Percentiles rank a stretch among this genome's conserved stretches.
These are phyloP conservation scores for Uronychia setigera DNA, from an alignment of 73 alveolate species.

Conservation along the genomic window DNA sequence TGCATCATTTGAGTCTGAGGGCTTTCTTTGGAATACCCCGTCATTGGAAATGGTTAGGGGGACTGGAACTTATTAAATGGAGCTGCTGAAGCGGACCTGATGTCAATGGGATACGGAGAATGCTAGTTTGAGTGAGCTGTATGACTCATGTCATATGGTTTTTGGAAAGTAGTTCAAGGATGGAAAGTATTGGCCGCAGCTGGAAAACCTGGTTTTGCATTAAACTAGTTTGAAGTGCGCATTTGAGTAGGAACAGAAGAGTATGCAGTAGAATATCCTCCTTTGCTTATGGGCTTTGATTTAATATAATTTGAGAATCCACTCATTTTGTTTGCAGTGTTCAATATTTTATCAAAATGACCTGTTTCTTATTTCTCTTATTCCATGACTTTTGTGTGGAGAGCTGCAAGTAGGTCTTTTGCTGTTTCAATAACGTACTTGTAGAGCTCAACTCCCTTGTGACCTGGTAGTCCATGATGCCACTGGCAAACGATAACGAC, in stretches of 20 bases:
- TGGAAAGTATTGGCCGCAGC: neutral
- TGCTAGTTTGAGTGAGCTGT: neutral
- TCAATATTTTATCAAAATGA: neutral
- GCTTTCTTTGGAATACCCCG: neutral
- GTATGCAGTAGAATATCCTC: neutral
- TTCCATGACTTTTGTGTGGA: slow-evolving; percentile 32
- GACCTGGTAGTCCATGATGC: slow-evolving; percentile 18
- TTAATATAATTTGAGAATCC: no score
- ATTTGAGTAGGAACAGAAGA: neutral
- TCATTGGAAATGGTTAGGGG: neutral
- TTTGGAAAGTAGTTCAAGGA: neutral
- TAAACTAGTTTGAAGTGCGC: neutral
- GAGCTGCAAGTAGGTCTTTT: slow-evolving; percentile 37
- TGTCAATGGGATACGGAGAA: neutral
- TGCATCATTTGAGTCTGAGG: neutral
- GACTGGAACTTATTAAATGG: neutral
- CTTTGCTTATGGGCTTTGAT: neutral
- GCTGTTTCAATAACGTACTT: slow-evolving; percentile 31
- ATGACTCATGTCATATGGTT: neutral
- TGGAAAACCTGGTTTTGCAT: neutral
- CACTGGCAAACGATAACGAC: slow-evolving; percentile 50
- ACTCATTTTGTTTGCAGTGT: no score
- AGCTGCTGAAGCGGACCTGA: neutral
- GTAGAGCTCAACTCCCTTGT: slow-evolving; percentile 43
- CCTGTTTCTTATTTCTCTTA: slow-evolving; percentile 2